phyloP scores from a whole-genome alignment of 495 filamentous ascomycete genomes.

The Cladorrhinum samala region DNA sequence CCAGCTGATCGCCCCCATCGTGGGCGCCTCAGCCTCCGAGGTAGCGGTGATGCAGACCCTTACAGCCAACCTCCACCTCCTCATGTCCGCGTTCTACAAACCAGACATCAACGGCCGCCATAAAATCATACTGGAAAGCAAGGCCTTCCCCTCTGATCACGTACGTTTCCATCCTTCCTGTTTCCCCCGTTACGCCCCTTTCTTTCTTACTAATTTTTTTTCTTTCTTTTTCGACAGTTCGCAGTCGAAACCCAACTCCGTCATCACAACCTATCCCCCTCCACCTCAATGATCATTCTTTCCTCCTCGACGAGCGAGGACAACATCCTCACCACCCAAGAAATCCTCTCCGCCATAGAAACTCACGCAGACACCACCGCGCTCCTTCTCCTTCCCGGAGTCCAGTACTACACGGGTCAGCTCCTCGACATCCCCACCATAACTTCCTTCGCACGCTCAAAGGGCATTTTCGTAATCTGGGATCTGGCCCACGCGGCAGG shows the following conservation, averaged over 20 bases:
- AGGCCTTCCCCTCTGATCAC: conserved; percentile 93
- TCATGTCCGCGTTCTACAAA: conserved; percentile 88
- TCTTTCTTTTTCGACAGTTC: too few species aligned
- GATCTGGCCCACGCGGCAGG: conserved; percentile 93
- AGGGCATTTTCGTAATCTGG: conserved; percentile 80
- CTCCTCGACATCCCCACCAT: conserved; percentile 81
- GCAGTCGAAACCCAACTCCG: conserved; percentile 81
- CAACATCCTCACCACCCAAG: conserved; percentile 56
- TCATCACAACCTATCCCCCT: conserved; percentile 64
- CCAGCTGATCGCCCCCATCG: conserved; percentile 72
- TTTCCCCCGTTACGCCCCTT: background rate
- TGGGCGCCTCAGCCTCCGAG: conserved; percentile 73
- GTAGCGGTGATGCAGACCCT: conserved; percentile 92
- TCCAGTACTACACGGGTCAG: conserved; percentile 95
- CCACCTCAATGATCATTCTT: conserved; percentile 69
- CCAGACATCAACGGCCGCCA: conserved; percentile 64
- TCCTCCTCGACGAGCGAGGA: conserved; percentile 51
- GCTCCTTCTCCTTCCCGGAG: conserved; percentile 76
- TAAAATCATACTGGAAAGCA: conserved; percentile 89
- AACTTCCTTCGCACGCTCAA: conserved; percentile 69
- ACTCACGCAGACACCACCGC: conserved; percentile 70
- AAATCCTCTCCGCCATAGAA: conserved; percentile 71
- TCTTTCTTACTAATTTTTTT: background rate
- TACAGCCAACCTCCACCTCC: conserved; percentile 83
- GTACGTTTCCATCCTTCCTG: conserved; percentile 26